phyloP scores from a whole-genome alignment of 257 asterid species.

The Nicotiana knightiana region DNA sequence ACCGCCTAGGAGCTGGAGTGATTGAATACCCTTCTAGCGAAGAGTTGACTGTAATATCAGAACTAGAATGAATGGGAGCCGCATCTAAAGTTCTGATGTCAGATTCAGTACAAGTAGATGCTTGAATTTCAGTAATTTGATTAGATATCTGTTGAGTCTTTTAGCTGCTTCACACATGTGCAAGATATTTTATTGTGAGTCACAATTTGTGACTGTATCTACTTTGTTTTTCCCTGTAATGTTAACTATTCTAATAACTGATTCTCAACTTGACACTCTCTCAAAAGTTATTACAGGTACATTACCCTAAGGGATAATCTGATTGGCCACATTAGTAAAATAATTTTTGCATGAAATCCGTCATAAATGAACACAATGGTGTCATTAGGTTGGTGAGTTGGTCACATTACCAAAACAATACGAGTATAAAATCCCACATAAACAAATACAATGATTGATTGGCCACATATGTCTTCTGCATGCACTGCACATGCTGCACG shows the following conservation, averaged over 20 bases:
- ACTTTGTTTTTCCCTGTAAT: too few relatives aligned
- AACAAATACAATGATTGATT: neutral
- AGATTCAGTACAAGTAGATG: neutral
- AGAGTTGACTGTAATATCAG: neutral
- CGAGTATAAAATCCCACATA: neutral
- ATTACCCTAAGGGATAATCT: neutral
- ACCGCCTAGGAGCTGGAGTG: neutral
- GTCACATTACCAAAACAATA: neutral
- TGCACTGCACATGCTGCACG: too few relatives aligned
- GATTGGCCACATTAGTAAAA: too few relatives aligned
- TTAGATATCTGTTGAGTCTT: neutral
- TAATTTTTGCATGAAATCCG: too few relatives aligned
- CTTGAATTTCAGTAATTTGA: neutral
- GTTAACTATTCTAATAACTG: too few relatives aligned
- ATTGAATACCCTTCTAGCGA: neutral
- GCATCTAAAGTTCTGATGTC: neutral
- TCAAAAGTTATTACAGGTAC: neutral
- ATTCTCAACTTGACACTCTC: neutral
- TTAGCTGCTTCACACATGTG: neutral
- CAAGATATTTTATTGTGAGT: neutral
- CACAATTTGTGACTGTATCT: neutral
- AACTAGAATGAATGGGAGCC: neutral
- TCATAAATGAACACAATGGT: neutral
- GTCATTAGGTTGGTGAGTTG: neutral
- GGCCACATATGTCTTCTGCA: neutral